These are phyloP conservation scores for Gnomoniopsis sp. DNA, from an alignment of 2,329 filamentous ascomycete genomes.

Conservation along the genomic window DNA sequence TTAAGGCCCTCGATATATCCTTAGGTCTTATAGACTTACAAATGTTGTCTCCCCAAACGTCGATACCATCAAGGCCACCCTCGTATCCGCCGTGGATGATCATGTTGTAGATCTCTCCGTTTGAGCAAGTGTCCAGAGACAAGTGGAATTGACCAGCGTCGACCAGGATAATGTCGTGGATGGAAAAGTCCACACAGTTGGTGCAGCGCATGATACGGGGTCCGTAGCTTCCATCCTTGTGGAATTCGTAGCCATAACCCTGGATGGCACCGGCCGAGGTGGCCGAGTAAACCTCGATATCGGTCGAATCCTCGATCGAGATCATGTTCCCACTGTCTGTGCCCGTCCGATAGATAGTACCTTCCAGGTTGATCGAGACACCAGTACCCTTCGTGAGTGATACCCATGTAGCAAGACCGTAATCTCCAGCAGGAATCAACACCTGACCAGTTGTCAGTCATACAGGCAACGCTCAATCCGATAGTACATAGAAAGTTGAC, in stretches of 20 bases:
- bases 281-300: slow-evolving; percentile 45
- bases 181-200: slow-evolving; percentile 40
- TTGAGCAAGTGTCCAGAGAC: slow-evolving; percentile 32
- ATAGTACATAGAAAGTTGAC: no score
- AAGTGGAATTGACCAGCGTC: slow-evolving; percentile 33
- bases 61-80: slow-evolving; percentile 54
- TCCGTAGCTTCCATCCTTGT: slow-evolving; percentile 32
- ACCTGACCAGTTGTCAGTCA: slow-evolving; percentile 28
- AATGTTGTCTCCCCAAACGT: slow-evolving; percentile 51
- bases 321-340: slow-evolving; percentile 25
- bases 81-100: slow-evolving; percentile 47
- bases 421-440: slow-evolving; percentile 44
- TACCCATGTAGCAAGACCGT: slow-evolving; percentile 44
- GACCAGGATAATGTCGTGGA: slow-evolving; percentile 46
- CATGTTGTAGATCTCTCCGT: slow-evolving; percentile 52
- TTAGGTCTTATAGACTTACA: slow-evolving; percentile 35
- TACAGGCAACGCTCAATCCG: no score
- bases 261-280: slow-evolving; percentile 45
- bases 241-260: slow-evolving; percentile 43
- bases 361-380: slow-evolving; percentile 47
- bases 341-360: slow-evolving; percentile 24
- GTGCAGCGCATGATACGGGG: slow-evolving; percentile 43
- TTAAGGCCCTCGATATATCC: slow-evolving; percentile 50
- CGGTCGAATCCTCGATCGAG: slow-evolving; percentile 26
- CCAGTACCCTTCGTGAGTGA: slow-evolving; percentile 39